Percentiles rank a stretch among this genome's conserved stretches.
Conservation (phyloP, 106 monocot genomes). For the Cymbidium sinense region DNA sequence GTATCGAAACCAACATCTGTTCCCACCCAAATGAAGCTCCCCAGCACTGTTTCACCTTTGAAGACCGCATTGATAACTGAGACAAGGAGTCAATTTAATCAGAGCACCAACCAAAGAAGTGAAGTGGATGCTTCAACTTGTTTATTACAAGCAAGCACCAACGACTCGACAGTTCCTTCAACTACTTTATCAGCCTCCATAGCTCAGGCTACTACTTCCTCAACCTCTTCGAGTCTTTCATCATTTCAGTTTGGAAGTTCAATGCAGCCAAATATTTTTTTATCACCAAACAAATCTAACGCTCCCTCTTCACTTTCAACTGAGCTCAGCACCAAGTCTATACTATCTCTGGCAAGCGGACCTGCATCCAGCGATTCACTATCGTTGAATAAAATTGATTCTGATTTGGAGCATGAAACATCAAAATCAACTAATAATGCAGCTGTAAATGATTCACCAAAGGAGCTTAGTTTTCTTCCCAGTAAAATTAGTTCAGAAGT, state of each 20-base stretch:
- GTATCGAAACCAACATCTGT: constrained; percentile 9
- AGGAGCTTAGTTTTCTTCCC: not conserved
- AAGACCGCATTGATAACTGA: constrained; percentile 10
- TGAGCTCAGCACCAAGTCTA: constrained; percentile 6
- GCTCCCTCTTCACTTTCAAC: constrained; percentile 8
- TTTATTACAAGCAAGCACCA: constrained; percentile 4
- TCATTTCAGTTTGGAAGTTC: constrained; percentile 8
- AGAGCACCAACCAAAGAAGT: constrained; percentile 12
- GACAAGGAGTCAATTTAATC: constrained; percentile 13
- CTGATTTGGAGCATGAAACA: constrained; percentile 15
- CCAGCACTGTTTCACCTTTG: constrained; percentile 11
- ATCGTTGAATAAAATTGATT: constrained; percentile 6
- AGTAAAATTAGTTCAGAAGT: not conserved
- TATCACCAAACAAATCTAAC: constrained; percentile 5
- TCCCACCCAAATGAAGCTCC: constrained; percentile 3
- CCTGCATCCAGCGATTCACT: constrained; percentile 2
- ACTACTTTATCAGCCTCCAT: not conserved
- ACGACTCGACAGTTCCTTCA: constrained; percentile 4
- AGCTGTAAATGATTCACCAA: not conserved
- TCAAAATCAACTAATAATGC: not conserved
- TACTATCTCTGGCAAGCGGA: constrained; percentile 1
- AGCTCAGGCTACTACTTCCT: not conserved
- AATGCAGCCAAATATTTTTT: not conserved
- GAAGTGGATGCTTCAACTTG: constrained; percentile 8
- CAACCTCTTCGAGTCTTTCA: constrained; percentile 2